Conservation (phyloP, 1,284 basidiomycete species). For the Xerocomus cyaneibrunnescens region DNA sequence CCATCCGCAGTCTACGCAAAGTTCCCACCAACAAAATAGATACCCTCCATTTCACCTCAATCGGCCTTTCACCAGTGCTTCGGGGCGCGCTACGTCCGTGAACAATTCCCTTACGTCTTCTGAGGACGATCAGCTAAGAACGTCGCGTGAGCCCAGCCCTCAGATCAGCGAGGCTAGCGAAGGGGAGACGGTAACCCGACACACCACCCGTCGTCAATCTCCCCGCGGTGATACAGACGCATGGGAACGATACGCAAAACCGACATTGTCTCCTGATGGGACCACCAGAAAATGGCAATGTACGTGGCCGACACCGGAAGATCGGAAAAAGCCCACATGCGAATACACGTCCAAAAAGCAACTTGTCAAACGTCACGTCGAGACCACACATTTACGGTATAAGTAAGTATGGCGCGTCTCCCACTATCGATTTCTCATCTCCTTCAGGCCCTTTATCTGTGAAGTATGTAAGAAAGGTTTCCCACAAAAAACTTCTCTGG, state of each 20-base stretch:
- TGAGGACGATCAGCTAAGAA: conserved; percentile 32
- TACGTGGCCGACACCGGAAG: conserved; percentile 37
- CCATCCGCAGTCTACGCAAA: conserved; percentile 9
- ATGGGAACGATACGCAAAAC: conserved; percentile 37
- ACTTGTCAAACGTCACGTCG: conserved; percentile 65
- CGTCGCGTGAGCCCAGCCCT: conserved; percentile 33
- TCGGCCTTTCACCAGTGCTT: conserved; percentile 8
- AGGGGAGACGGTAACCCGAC: conserved; percentile 17
- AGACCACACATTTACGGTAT: conserved; percentile 59
- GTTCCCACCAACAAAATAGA: conserved; percentile 12
- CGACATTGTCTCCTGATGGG: conserved; percentile 36
- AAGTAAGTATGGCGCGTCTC: conserved; percentile 43
- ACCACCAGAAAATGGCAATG: conserved; percentile 39
- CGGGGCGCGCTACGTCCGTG: conserved; percentile 18
- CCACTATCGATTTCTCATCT: conserved; percentile 13
- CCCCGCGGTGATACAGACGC: conserved; percentile 31
- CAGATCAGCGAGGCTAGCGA: conserved; percentile 36
- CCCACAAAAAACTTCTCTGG: conserved; percentile 59
- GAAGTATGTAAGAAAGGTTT: conserved; percentile 55
- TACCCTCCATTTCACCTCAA: conserved; percentile 1
- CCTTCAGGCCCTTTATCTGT: conserved; percentile 52
- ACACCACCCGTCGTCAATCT: conserved; percentile 26
- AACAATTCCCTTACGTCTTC: conserved; percentile 29
- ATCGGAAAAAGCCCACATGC: conserved; percentile 41
- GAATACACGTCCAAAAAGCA: conserved; percentile 60